phyloP scores from a whole-genome alignment of 768 basidiomycete species.

The Sporobolomyces phaffii region DNA sequence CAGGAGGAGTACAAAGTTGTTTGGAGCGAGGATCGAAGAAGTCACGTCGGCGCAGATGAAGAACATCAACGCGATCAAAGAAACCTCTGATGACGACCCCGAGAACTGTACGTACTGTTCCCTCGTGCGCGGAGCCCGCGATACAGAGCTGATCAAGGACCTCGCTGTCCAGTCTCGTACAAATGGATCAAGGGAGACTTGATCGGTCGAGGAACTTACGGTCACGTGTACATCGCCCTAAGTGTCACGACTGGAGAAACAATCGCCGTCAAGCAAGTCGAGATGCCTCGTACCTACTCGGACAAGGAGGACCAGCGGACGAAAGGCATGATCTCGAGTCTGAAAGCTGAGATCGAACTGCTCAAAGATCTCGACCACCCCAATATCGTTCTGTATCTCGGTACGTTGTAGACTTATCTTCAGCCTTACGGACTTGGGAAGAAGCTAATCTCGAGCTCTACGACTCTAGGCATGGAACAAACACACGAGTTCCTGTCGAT shows the following conservation, averaged over 20 bases:
- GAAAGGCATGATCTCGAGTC: conserved; percentile 74
- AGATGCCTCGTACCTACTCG: conserved; percentile 80
- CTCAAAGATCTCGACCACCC: conserved; percentile 94
- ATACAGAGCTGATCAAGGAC: too few species aligned
- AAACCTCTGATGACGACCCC: conserved; percentile 48
- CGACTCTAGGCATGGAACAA: conserved; percentile 39
- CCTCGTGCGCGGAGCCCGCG: too few species aligned
- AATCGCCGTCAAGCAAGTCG: conserved; percentile 99
- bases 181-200: conserved; percentile 98
- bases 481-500: conserved; percentile 51
- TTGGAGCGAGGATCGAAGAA: conserved; percentile 89
- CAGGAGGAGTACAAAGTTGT: conserved; percentile 86
- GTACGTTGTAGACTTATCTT: conserved; percentile 45
- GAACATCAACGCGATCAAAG: conserved; percentile 41
- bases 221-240: conserved; percentile 88
- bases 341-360: conserved; percentile 92
- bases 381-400: conserved; percentile 94
- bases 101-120: conserved; percentile 56
- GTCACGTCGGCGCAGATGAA: conserved; percentile 70
- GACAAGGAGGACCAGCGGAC: conserved; percentile 86
- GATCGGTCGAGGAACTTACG: conserved; percentile 95
- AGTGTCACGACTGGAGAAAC: conserved; percentile 96
- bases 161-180: conserved; percentile 56
- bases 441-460: too few species aligned
- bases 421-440: too few species aligned